A percentile compares a stretch with the other conserved stretches of the same genome.
Conservation (phyloP, 371 early-diverging fungal species). For the Mucor piriformis region DNA sequence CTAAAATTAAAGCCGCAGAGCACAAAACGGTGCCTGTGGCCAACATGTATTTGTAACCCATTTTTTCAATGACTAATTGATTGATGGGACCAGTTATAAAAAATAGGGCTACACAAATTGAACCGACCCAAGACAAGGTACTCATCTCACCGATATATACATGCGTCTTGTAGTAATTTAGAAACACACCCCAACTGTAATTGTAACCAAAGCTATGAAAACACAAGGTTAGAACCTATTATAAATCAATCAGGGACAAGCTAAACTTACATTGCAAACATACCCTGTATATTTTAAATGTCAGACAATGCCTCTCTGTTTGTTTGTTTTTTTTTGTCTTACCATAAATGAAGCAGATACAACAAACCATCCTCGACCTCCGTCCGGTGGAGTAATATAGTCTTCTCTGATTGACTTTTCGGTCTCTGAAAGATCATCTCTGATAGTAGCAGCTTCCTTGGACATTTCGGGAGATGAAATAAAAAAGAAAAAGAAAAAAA, state of each 20-base stretch:
- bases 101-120: conserved; percentile 36
- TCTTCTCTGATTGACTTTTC: conserved; percentile 2
- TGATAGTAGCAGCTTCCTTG: neutral
- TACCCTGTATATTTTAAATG: conserved; percentile 21
- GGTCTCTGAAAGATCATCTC: conserved; percentile 6
- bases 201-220: conserved; percentile 33
- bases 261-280: conserved; percentile 32
- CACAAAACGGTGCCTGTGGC: conserved; percentile 49
- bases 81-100: conserved; percentile 36
- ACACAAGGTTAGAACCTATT: neutral
- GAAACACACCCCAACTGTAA: conserved; percentile 35
- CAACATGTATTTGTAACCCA: conserved; percentile 55
- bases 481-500: neutral
- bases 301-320: conserved; percentile 1
- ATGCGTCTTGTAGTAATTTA: conserved; percentile 25
- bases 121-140: conserved; percentile 36
- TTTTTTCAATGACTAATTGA: conserved; percentile 48
- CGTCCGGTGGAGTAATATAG: conserved; percentile 35
- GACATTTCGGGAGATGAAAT: neutral
- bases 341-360: conserved; percentile 52
- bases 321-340: conserved; percentile 10
- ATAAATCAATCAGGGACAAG: neutral
- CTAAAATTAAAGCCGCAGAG: conserved; percentile 60
- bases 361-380: conserved; percentile 50
- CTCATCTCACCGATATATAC: conserved; percentile 31